Percentiles rank a stretch among this genome's conserved stretches.
These are phyloP conservation scores for Cordyceps militaris DNA, from an alignment of 2,329 filamentous ascomycete genomes.

Conservation along the genomic window DNA sequence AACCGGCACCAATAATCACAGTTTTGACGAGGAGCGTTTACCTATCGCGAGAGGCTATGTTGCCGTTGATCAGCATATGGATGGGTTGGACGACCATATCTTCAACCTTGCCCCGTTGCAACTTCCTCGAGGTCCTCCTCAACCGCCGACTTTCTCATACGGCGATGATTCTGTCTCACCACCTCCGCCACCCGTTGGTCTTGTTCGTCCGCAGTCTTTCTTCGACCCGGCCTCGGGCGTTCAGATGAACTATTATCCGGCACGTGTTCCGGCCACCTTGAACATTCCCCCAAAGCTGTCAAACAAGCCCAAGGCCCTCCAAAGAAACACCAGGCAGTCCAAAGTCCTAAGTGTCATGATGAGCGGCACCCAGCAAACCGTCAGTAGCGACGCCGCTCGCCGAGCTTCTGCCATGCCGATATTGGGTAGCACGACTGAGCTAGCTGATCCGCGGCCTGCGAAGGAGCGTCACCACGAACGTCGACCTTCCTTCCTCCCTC, in stretches of 20 bases:
- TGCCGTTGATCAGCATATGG: background rate
- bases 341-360: constrained; percentile 61
- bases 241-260: constrained; percentile 90
- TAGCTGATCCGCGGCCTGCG: constrained; percentile 30
- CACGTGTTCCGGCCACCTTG: constrained; percentile 86
- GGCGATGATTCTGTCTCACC: background rate
- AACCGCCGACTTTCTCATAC: background rate
- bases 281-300: constrained; percentile 87
- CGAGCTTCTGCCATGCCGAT: constrained; percentile 20
- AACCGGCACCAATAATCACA: background rate
- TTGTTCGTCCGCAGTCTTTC: constrained; percentile 48
- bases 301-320: constrained; percentile 56
- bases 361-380: constrained; percentile 18
- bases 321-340: constrained; percentile 64
- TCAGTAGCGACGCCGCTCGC: constrained; percentile 9
- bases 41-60: background rate
- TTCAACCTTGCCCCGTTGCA: constrained; percentile 7
- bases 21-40: background rate
- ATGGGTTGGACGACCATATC: background rate
- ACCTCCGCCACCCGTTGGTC: constrained; percentile 17
- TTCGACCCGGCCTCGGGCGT: constrained; percentile 60
- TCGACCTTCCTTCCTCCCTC: constrained; percentile 11
- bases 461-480: constrained; percentile 32
- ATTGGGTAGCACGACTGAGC: constrained; percentile 14
- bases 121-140: background rate